Percentiles rank a stretch among this genome's conserved stretches.
Evolutionary conservation across 345 rosid species (phyloP).

Genomic region (Carallia brachiata): DNA sequence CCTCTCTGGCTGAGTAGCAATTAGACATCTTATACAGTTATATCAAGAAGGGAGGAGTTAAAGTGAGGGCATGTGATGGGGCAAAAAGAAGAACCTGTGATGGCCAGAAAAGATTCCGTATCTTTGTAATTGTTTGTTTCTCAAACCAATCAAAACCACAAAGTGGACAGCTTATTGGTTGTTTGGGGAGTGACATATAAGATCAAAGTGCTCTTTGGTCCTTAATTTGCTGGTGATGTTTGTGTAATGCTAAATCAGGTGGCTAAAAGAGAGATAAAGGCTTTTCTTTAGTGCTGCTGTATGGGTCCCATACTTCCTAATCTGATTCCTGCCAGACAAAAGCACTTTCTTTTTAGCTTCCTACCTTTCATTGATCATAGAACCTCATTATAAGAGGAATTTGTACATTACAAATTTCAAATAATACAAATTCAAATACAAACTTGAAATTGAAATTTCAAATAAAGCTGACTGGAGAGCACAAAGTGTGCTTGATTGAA

Average conservation of each 20-base stretch:
- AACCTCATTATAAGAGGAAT: too few species aligned
- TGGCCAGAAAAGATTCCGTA: conserved; percentile 9
- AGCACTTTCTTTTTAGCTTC: conserved; percentile 1
- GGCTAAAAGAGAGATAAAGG: background rate
- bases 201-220: conserved; percentile 6
- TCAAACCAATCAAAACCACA: conserved; percentile 15
- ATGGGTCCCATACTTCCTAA: conserved; percentile 3
- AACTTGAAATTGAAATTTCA: too few species aligned
- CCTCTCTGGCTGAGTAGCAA: conserved; percentile 4
- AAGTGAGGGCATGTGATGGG: background rate
- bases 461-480: too few species aligned
- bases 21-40: too few species aligned
- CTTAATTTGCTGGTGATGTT: conserved; percentile 3
- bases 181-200: background rate
- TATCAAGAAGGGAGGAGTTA: background rate
- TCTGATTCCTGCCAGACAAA: conserved; percentile 4
- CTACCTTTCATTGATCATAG: too few species aligned
- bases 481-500: too few species aligned
- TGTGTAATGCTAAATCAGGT: background rate
- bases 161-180: conserved; percentile 17
- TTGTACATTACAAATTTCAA: too few species aligned
- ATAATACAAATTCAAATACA: too few species aligned
- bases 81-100: conserved; percentile 10
- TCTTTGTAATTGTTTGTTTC: background rate
- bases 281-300: background rate